Conservation (phyloP, 108 stramenopile species). For the Skeletonema tropicum region DNA sequence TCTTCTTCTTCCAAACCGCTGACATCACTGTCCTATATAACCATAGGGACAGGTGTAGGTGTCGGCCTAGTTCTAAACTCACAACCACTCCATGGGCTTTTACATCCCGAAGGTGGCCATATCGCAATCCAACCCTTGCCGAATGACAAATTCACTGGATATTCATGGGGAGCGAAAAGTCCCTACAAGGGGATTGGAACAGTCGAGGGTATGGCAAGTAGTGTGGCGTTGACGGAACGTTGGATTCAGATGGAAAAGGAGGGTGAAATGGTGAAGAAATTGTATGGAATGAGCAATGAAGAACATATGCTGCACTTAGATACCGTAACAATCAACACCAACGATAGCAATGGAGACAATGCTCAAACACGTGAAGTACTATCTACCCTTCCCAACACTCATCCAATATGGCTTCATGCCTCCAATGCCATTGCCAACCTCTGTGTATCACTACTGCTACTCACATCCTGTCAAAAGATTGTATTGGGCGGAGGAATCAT, state of each 20-base stretch:
- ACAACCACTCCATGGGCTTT: slow-evolving; percentile 84
- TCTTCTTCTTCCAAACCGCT: slow-evolving; percentile 1
- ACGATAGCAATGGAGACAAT: slow-evolving; percentile 9
- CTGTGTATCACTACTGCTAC: slow-evolving; percentile 83
- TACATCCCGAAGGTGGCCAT: slow-evolving; percentile 96
- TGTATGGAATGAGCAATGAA: slow-evolving; percentile 1
- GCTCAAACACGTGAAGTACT: slow-evolving; percentile 49
- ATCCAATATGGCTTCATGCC: slow-evolving; percentile 88
- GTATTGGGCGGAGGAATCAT: slow-evolving; percentile 94
- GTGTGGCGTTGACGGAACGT: slow-evolving; percentile 84
- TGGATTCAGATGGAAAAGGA: slow-evolving; percentile 20
- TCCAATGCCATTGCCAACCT: slow-evolving; percentile 94
- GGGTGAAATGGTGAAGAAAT: slow-evolving; percentile 6
- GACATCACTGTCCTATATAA: slow-evolving; percentile 85
- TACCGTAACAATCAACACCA: slow-evolving; percentile 13
- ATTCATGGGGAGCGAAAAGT: slow-evolving; percentile 76
- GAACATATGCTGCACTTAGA: not conserved
- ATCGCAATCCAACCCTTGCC: slow-evolving; percentile 66
- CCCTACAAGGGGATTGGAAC: slow-evolving; percentile 73
- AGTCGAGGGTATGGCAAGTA: slow-evolving; percentile 75
- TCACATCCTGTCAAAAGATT: slow-evolving; percentile 86
- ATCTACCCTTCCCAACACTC: slow-evolving; percentile 66
- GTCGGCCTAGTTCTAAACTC: slow-evolving; percentile 93
- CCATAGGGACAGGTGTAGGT: slow-evolving; percentile 95
- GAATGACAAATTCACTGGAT: slow-evolving; percentile 78